Evolutionary conservation across 2,329 filamentous ascomycete species (phyloP).

Genomic region (Xylariaceae sp.): DNA sequence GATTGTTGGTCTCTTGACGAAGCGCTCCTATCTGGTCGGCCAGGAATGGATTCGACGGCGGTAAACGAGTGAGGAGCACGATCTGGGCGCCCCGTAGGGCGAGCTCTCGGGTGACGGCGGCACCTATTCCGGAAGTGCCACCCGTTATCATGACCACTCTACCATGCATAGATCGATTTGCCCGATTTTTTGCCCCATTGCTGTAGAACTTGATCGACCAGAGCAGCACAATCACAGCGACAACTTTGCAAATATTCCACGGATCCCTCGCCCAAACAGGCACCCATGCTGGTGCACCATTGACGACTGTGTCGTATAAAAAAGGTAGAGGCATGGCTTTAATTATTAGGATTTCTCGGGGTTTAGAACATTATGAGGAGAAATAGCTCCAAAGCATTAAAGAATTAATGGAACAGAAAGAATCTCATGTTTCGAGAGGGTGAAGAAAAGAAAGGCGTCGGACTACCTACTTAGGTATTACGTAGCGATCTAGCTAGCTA

Average conservation of each 20-base stretch:
- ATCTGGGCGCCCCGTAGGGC: conserved; percentile 82
- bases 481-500: neutral
- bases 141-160: conserved; percentile 93
- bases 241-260: conserved; percentile 38
- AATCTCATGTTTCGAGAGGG: neutral
- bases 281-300: conserved; percentile 47
- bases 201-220: conserved; percentile 65
- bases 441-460: neutral
- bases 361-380: neutral
- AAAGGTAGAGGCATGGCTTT: conserved; percentile 38
- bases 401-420: neutral
- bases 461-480: neutral
- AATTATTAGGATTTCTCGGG: neutral
- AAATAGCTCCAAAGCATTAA: neutral
- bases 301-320: conserved; percentile 39
- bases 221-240: conserved; percentile 35
- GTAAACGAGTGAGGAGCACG: conserved; percentile 77
- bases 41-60: conserved; percentile 78
- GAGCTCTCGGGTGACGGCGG: conserved; percentile 66
- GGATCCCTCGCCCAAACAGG: conserved; percentile 36
- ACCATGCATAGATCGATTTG: conserved; percentile 83
- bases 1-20: conserved; percentile 67
- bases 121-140: conserved; percentile 89
- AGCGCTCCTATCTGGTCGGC: conserved; percentile 90
- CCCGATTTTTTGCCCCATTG: conserved; percentile 64